Evolutionary conservation across 129 eudicot species (phyloP).

Genomic region (Saussurea involucrata): DNA sequence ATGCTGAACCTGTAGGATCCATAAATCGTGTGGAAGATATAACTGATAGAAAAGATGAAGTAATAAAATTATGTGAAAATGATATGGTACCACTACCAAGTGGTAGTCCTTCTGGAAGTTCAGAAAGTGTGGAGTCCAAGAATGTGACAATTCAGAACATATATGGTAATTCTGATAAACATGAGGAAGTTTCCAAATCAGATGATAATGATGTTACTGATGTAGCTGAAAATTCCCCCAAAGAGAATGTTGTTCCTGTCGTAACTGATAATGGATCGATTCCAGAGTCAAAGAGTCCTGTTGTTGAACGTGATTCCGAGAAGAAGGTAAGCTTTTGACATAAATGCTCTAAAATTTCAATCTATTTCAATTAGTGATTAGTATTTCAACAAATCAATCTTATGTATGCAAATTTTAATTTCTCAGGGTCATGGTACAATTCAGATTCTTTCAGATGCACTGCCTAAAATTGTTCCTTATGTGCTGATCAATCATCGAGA

Average conservation of each 20-base stretch:
- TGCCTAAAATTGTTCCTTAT: constrained; percentile 97
- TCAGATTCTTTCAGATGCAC: constrained; percentile 85
- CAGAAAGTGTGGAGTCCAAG: constrained; percentile 25
- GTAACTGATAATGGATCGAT: constrained; percentile 32
- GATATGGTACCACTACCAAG: constrained; percentile 30
- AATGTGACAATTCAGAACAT: constrained; percentile 12
- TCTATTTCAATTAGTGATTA: background rate
- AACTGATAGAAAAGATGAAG: constrained; percentile 34
- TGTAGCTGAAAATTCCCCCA: constrained; percentile 24
- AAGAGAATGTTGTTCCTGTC: constrained; percentile 34
- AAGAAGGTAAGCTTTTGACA: constrained; percentile 49
- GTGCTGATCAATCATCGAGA: constrained; percentile 96
- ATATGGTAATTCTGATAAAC: constrained; percentile 23
- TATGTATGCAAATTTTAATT: constrained; percentile 17
- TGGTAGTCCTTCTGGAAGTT: constrained; percentile 30
- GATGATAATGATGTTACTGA: constrained; percentile 31
- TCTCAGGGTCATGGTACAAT: constrained; percentile 85
- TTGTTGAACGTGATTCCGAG: constrained; percentile 39
- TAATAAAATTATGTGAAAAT: constrained; percentile 31
- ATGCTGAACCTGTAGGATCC: constrained; percentile 37
- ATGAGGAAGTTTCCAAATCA: constrained; percentile 35
- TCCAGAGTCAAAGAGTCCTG: constrained; percentile 34
- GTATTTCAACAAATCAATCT: background rate
- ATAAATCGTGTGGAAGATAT: constrained; percentile 22
- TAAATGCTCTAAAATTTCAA: background rate